phyloP scores from a whole-genome alignment of 1,284 basidiomycete genomes.

The Acaromyces ingoldii region DNA sequence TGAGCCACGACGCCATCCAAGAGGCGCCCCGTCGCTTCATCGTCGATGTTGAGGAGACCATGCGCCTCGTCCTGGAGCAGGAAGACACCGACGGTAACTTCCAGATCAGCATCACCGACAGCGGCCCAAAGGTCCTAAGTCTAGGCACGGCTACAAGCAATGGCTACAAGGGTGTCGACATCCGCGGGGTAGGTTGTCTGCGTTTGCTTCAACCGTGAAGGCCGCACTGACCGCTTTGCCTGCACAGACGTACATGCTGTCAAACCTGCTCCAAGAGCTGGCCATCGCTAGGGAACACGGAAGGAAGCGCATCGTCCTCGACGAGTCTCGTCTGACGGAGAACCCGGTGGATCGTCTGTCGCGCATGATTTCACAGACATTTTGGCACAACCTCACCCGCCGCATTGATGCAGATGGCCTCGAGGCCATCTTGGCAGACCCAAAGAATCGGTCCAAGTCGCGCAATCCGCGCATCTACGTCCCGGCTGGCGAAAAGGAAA shows the following conservation, averaged over 20 bases:
- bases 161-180: slow-evolving; percentile 76
- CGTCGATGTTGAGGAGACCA: slow-evolving; percentile 98
- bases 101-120: slow-evolving; percentile 87
- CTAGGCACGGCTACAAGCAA: slow-evolving; percentile 95
- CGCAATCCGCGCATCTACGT: slow-evolving; percentile 78
- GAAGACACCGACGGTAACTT: slow-evolving; percentile 97
- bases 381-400: slow-evolving; percentile 95
- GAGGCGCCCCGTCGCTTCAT: slow-evolving; percentile 63
- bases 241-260: slow-evolving; percentile 70
- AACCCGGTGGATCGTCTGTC: slow-evolving; percentile 95
- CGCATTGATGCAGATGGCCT: slow-evolving; percentile 94
- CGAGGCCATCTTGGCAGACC: slow-evolving; percentile 92
- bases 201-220: neutral
- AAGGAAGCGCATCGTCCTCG: slow-evolving; percentile 91
- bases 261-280: slow-evolving; percentile 95
- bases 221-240: neutral
- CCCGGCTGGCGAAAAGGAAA: slow-evolving; percentile 81
- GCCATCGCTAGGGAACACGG: slow-evolving; percentile 94
- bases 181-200: slow-evolving; percentile 63
- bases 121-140: slow-evolving; percentile 91
- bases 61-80: slow-evolving; percentile 90
- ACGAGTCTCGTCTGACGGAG: slow-evolving; percentile 89
- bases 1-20: slow-evolving; percentile 52
- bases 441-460: slow-evolving; percentile 63
- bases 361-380: slow-evolving; percentile 95